Evolutionary conservation across 768 basidiomycete genomes (phyloP).

Genomic region (Fomitopsis serialis): DNA sequence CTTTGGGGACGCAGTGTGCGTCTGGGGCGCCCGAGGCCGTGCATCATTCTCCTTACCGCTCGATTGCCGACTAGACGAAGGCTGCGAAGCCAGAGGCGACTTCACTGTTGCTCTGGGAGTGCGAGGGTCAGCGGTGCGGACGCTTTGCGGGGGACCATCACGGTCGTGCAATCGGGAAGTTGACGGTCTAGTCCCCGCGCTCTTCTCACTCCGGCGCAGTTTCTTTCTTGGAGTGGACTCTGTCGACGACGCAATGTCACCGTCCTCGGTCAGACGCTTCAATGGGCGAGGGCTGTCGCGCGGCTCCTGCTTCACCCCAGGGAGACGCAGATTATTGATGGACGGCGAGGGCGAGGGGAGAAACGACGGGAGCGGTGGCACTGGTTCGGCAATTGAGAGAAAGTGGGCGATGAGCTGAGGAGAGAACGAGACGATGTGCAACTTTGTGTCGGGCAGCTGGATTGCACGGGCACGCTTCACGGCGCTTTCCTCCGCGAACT

Average conservation of each 20-base stretch:
- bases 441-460: constrained; percentile 1
- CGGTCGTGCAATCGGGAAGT: no score
- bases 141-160: no score
- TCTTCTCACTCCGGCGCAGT: not conserved
- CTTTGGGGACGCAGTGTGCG: not conserved
- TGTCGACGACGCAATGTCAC: not conserved
- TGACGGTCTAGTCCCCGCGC: not conserved
- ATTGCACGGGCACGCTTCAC: constrained; percentile 9
- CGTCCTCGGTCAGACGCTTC: not conserved
- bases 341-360: not conserved
- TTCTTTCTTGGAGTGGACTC: not conserved
- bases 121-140: no score
- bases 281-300: not conserved
- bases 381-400: not conserved
- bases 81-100: no score
- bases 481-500: constrained; percentile 13
- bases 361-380: not conserved
- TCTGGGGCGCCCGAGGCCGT: not conserved
- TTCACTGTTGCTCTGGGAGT: no score
- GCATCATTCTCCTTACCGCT: not conserved
- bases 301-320: not conserved
- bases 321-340: not conserved
- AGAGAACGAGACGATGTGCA: constrained; percentile 7
- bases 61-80: not conserved
- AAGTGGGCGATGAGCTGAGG: constrained; percentile 15